phyloP scores from a whole-genome alignment of 1,284 basidiomycete genomes.

The Fomes fomentarius region DNA sequence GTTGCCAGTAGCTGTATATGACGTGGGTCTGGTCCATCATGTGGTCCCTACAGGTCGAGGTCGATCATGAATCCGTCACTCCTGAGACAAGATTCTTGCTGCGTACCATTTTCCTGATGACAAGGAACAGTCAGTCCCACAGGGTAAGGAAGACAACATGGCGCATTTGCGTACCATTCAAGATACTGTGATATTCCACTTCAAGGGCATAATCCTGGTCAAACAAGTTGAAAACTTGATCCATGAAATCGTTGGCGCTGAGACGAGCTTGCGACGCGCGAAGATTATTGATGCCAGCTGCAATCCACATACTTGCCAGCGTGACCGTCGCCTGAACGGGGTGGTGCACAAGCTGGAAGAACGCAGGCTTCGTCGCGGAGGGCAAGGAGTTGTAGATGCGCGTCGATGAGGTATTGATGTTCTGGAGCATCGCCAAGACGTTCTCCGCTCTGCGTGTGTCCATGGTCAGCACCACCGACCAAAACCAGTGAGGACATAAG shows the following conservation, averaged over 20 bases:
- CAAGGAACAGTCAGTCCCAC: too few relatives aligned
- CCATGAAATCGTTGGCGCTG: constrained; percentile 60
- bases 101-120: constrained; percentile 57
- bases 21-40: constrained; percentile 74
- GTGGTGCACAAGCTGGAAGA: constrained; percentile 71
- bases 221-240: constrained; percentile 58
- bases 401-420: constrained; percentile 52
- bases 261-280: constrained; percentile 66
- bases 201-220: constrained; percentile 63
- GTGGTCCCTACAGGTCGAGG: too few relatives aligned
- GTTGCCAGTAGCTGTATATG: constrained; percentile 73
- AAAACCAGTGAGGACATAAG: too few relatives aligned
- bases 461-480: too few relatives aligned
- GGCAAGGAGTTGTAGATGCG: constrained; percentile 58
- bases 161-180: constrained; percentile 52
- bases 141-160: background rate
- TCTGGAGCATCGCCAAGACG: constrained; percentile 52
- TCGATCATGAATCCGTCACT: too few relatives aligned
- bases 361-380: constrained; percentile 52
- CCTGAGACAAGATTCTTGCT: background rate
- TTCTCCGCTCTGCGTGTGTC: constrained; percentile 52
- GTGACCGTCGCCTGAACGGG: constrained; percentile 62
- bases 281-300: constrained; percentile 63
- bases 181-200: constrained; percentile 57
- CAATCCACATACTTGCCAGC: constrained; percentile 57